These are phyloP conservation scores for Eucalyptus viminalis DNA, from an alignment of 345 rosid genomes.

Conservation along the genomic window DNA sequence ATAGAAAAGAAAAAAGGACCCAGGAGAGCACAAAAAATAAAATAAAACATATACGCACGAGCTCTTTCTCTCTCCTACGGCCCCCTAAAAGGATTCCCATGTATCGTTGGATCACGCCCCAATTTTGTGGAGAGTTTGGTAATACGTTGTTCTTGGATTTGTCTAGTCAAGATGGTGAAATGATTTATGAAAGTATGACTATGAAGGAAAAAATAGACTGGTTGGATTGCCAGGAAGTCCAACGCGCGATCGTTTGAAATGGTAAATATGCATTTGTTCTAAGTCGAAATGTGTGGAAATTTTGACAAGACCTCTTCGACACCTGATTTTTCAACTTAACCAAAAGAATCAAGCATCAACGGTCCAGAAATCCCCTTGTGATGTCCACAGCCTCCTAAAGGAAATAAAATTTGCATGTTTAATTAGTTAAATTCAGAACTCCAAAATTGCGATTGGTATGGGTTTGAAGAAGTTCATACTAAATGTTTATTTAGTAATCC, in stretches of 20 bases:
- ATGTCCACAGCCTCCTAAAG: neutral
- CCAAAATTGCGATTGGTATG: neutral
- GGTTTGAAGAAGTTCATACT: neutral
- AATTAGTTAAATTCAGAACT: neutral
- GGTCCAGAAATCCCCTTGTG: neutral
- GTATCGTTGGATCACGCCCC: neutral
- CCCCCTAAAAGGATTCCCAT: neutral
- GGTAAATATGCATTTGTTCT: neutral
- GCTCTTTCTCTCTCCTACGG: neutral
- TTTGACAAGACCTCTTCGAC: neutral
- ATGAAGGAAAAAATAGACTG: neutral
- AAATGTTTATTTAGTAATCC: too few relatives aligned
- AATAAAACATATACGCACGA: neutral
- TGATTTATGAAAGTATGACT: neutral
- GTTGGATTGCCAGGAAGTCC: neutral
- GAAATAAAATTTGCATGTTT: neutral
- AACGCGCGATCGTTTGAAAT: neutral
- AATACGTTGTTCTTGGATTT: neutral
- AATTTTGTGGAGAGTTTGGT: neutral
- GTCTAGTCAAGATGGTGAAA: neutral
- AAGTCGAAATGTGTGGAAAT: too few relatives aligned
- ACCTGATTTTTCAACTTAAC: neutral
- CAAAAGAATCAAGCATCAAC: neutral
- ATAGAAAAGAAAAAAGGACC: neutral
- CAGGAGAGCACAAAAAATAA: neutral